Evolutionary conservation across 306 rosid species (phyloP).

Genomic region (Pterocarpus macrocarpus): DNA sequence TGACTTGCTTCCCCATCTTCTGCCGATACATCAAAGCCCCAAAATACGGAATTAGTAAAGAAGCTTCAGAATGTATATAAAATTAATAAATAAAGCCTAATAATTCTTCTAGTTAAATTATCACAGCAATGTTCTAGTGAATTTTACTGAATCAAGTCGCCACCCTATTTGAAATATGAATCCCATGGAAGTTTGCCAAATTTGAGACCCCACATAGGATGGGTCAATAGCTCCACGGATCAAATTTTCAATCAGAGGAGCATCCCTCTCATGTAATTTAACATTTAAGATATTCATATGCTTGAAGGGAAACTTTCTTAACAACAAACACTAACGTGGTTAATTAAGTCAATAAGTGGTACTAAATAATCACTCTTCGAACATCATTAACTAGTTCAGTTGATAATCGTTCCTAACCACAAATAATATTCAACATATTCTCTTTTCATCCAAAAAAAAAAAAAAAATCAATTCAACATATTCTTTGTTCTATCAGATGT

Average conservation of each 20-base stretch:
- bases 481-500: neutral
- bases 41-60: conserved; percentile 14
- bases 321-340: conserved; percentile 2
- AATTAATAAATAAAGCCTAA: conserved; percentile 30
- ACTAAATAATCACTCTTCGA: neutral
- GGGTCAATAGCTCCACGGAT: conserved; percentile 1
- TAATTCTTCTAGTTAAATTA: conserved; percentile 11
- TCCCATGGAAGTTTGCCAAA: conserved; percentile 12
- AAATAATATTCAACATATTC: conserved; percentile 21
- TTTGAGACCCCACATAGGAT: conserved; percentile 2
- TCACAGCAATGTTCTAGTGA: neutral
- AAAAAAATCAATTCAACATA: too few relatives aligned
- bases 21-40: conserved; percentile 45
- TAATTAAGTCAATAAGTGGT: neutral
- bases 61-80: conserved; percentile 14
- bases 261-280: conserved; percentile 19
- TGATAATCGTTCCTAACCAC: conserved; percentile 15
- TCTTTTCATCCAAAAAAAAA: too few relatives aligned
- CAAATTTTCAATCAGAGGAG: conserved; percentile 17
- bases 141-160: conserved; percentile 4
- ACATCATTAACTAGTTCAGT: conserved; percentile 5
- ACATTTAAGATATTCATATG: conserved; percentile 7
- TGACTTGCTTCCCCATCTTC: conserved; percentile 59
- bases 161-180: conserved; percentile 12
- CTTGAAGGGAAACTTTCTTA: conserved; percentile 17